Evolutionary conservation across 805 yeast genomes (phyloP).

Genomic region (Soucietia sequanensis): DNA sequence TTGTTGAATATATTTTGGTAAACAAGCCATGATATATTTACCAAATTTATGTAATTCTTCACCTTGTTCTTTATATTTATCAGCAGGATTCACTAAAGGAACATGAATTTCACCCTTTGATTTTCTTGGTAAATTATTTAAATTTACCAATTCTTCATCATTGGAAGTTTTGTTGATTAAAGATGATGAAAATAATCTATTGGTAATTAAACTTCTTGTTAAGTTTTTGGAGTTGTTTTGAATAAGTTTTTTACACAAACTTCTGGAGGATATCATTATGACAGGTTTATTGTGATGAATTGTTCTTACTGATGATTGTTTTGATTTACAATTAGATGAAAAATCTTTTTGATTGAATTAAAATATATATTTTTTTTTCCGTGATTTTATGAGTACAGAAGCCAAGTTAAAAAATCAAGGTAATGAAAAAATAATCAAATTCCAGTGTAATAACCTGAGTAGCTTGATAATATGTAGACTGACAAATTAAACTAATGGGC

Average conservation of each 20-base stretch:
- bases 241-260: constrained; percentile 4
- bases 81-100: constrained; percentile 75
- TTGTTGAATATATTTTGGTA: constrained; percentile 82
- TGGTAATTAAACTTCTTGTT: constrained; percentile 2
- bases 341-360: too few relatives aligned
- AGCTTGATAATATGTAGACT: too few relatives aligned
- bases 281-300: background rate
- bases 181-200: constrained; percentile 1
- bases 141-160: constrained; percentile 31
- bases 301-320: too few relatives aligned
- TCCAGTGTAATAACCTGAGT: too few relatives aligned
- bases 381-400: too few relatives aligned
- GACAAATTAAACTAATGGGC: too few relatives aligned
- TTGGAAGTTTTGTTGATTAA: constrained; percentile 3
- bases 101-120: constrained; percentile 30
- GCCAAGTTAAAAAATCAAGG: too few relatives aligned
- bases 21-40: constrained; percentile 66
- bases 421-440: too few relatives aligned
- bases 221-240: constrained; percentile 2
- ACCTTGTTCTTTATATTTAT: constrained; percentile 59
- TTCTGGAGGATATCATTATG: constrained; percentile 6
- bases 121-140: constrained; percentile 38
- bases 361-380: too few relatives aligned
- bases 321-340: too few relatives aligned
- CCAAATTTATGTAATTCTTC: constrained; percentile 84